A percentile compares a stretch with the other conserved stretches of the same genome.
These are phyloP conservation scores for Alternaria sp. DNA, from an alignment of 2,329 filamentous ascomycete genomes.

Conservation along the genomic window DNA sequence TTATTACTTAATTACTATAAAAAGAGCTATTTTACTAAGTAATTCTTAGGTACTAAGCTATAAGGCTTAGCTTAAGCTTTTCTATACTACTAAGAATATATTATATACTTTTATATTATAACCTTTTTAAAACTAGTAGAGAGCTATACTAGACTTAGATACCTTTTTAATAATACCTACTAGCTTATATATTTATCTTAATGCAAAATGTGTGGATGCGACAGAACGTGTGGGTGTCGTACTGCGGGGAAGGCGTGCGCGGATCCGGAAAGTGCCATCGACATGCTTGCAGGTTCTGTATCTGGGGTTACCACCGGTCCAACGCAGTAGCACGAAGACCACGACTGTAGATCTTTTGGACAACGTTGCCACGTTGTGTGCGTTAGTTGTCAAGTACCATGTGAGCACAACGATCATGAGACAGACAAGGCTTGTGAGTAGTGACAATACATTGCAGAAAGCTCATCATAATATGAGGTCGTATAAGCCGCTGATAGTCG, in stretches of 20 bases:
- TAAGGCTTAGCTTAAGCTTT: too few species aligned
- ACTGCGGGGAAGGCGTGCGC: constrained; percentile 13
- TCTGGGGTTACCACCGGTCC: not conserved
- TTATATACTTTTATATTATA: too few species aligned
- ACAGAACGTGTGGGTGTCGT: constrained; percentile 3
- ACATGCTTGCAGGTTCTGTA: constrained; percentile 3
- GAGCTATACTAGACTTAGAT: too few species aligned
- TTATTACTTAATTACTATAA: too few species aligned
- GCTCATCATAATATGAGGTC: not conserved
- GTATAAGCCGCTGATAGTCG: not conserved
- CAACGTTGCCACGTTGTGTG: constrained; percentile 3
- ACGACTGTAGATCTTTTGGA: not conserved
- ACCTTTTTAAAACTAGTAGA: too few species aligned
- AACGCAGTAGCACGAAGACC: not conserved
- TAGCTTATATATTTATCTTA: too few species aligned
- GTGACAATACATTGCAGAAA: constrained; percentile 3
- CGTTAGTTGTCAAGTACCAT: not conserved
- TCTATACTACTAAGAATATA: too few species aligned
- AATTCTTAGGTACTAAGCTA: too few species aligned
- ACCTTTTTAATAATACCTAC: too few species aligned
- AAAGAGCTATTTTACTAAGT: too few species aligned
- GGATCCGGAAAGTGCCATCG: constrained; percentile 10
- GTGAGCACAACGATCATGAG: not conserved
- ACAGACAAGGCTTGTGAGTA: not conserved
- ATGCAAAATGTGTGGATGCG: not conserved